Conservation (phyloP, 257 asterid genomes). For the Thymus mandschuricus region DNA sequence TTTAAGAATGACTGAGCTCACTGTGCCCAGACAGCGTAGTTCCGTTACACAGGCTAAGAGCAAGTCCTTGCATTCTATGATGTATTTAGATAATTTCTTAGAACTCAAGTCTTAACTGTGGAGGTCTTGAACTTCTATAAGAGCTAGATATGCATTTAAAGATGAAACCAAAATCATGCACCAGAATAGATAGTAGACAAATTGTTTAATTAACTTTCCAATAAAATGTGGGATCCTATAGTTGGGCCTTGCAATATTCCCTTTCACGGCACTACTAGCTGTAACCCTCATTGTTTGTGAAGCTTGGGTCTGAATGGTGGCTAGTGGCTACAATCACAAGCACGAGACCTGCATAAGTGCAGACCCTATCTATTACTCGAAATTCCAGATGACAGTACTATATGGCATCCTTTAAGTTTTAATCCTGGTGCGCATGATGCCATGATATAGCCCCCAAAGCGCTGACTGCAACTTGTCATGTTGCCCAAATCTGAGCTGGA, state of each 20-base stretch:
- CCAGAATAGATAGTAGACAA: neutral
- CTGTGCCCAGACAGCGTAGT: too few species aligned
- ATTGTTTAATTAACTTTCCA: neutral
- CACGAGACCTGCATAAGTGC: neutral
- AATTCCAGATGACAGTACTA: neutral
- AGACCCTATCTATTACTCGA: neutral
- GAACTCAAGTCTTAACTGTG: too few species aligned
- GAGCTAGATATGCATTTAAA: too few species aligned
- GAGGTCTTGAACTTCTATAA: too few species aligned
- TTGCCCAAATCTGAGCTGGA: neutral
- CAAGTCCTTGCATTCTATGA: too few species aligned
- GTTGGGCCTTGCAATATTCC: neutral
- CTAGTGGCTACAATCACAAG: neutral
- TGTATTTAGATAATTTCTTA: too few species aligned
- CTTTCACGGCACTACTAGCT: neutral
- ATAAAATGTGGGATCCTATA: neutral
- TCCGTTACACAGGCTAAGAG: too few species aligned
- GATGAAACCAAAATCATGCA: neutral
- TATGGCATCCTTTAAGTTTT: too few species aligned
- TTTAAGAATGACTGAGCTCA: too few species aligned
- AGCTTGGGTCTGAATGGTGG: neutral
- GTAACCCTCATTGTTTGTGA: neutral
- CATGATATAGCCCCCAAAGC: neutral
- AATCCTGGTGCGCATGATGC: neutral
- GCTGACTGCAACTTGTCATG: neutral